Evolutionary conservation across 2,329 filamentous ascomycete genomes (phyloP).

Genomic region (Apiospora pterosperma): DNA sequence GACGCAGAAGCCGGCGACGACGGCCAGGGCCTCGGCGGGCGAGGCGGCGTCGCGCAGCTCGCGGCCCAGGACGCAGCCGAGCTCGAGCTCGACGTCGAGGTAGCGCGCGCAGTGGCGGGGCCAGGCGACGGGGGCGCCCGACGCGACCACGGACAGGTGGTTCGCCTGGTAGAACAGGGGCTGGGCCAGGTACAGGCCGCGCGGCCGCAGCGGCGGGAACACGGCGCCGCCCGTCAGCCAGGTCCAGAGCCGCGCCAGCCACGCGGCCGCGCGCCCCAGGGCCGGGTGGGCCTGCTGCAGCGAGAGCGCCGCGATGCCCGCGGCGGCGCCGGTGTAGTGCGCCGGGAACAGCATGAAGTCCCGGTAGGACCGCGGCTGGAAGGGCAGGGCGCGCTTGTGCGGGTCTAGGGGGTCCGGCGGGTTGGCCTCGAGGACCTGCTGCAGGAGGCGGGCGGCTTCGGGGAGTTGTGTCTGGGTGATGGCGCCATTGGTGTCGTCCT

Average conservation of each 20-base stretch:
- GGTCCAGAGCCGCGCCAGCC: constrained; percentile 11
- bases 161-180: constrained; percentile 26
- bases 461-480: not conserved
- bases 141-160: constrained; percentile 22
- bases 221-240: constrained; percentile 10
- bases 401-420: constrained; percentile 17
- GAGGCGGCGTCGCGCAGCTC: constrained; percentile 17
- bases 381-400: constrained; percentile 18
- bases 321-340: constrained; percentile 20
- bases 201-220: constrained; percentile 19
- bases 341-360: constrained; percentile 27
- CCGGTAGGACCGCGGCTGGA: constrained; percentile 24
- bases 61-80: constrained; percentile 19
- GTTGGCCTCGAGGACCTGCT: constrained; percentile 16
- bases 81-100: constrained; percentile 24
- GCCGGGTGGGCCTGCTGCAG: constrained; percentile 7
- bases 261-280: not conserved
- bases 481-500: not conserved
- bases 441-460: constrained; percentile 8
- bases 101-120: constrained; percentile 17
- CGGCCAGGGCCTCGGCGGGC: constrained; percentile 19
- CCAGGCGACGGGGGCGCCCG: constrained; percentile 17
- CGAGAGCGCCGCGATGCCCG: constrained; percentile 19
- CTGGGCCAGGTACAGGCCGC: constrained; percentile 18
- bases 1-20: constrained; percentile 23